A percentile compares a stretch with the other conserved stretches of the same genome.
These are phyloP conservation scores for Torulaspora microellipsoides DNA, from an alignment of 805 yeast genomes.

Conservation along the genomic window DNA sequence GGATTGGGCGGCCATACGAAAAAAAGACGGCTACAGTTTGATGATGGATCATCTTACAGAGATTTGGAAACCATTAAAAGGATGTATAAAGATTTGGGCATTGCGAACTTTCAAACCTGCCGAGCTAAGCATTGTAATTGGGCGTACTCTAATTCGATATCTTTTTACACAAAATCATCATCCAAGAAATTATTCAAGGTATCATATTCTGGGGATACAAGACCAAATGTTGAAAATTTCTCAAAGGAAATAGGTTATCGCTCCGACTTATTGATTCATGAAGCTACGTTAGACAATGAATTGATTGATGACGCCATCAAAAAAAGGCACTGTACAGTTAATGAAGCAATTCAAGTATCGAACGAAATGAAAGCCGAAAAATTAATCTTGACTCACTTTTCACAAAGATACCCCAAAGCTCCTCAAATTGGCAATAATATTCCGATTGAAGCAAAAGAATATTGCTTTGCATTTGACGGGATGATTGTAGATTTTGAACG, in stretches of 20 bases:
- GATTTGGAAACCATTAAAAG: conserved; percentile 29
- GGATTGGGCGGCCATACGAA: conserved; percentile 10
- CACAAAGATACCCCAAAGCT: conserved; percentile 75
- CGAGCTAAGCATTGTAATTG: conserved; percentile 80
- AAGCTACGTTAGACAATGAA: conserved; percentile 84
- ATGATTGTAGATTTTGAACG: conserved; percentile 48
- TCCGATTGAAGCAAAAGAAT: conserved; percentile 30
- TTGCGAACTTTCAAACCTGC: conserved; percentile 51
- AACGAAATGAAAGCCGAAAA: conserved; percentile 66
- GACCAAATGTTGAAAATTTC: conserved; percentile 65
- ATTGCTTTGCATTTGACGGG: conserved; percentile 61
- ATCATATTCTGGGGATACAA: conserved; percentile 92
- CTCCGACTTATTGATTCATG: conserved; percentile 81
- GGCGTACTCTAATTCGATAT: conserved; percentile 66
- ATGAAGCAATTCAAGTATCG: conserved; percentile 76
- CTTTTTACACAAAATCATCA: conserved; percentile 36
- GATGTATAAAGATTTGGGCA: conserved; percentile 41
- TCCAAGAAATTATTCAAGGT: conserved; percentile 49
- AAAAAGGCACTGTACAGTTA: conserved; percentile 83
- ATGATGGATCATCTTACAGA: conserved; percentile 24
- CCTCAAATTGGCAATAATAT: conserved; percentile 37
- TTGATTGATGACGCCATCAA: conserved; percentile 69
- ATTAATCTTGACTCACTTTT: conserved; percentile 82
- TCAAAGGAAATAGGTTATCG: conserved; percentile 55
- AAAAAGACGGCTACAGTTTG: conserved; percentile 26